Evolutionary conservation across 1,139 yeast genomes (phyloP).

Genomic region (Pneumocystis murina): DNA sequence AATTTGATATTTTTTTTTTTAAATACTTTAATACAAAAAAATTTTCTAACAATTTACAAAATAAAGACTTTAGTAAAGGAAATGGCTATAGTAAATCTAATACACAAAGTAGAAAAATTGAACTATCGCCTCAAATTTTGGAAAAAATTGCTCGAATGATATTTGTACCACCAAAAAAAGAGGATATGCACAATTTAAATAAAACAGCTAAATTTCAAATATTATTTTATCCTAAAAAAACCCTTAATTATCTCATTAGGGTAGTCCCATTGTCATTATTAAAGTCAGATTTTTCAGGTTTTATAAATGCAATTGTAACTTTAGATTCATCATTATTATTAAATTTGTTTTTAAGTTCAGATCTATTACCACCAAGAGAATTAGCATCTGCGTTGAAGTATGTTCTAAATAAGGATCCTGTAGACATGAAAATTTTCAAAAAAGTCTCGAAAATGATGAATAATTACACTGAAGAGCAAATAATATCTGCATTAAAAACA

Average conservation of each 20-base stretch:
- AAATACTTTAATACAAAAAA: background rate
- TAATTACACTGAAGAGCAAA: background rate
- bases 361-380: background rate
- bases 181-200: background rate
- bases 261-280: background rate
- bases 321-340: background rate
- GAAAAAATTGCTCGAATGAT: background rate
- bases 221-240: background rate
- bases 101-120: background rate
- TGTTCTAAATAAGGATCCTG: background rate
- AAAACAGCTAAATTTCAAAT: background rate
- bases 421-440: background rate
- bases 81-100: background rate
- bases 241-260: background rate
- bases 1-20: background rate
- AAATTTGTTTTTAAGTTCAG: background rate
- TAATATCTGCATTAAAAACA: background rate
- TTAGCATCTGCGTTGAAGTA: background rate
- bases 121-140: background rate
- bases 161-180: background rate
- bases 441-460: background rate
- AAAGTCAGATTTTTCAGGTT: background rate
- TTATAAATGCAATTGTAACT: background rate
- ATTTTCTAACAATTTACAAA: background rate
- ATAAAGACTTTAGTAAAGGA: background rate